These are phyloP conservation scores for Calcarisporium arbuscula DNA, from an alignment of 2,329 filamentous ascomycete genomes.

Conservation along the genomic window DNA sequence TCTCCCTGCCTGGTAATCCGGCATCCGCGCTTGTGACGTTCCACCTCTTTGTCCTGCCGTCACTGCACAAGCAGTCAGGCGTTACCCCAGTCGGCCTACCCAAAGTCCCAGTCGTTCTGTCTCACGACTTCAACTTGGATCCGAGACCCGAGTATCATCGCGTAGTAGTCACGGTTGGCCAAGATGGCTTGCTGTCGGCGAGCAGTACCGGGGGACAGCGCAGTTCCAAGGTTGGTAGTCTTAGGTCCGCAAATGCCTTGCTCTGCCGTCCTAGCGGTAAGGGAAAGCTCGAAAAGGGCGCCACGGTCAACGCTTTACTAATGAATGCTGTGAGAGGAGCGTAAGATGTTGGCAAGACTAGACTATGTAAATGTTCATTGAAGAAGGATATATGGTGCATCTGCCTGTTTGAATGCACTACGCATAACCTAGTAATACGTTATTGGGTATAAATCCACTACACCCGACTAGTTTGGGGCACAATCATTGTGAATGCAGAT, in stretches of 20 bases:
- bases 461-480: too few species aligned
- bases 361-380: too few species aligned
- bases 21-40: slow-evolving; percentile 90
- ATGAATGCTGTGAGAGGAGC: slow-evolving; percentile 50
- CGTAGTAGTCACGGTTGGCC: slow-evolving; percentile 60
- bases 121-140: slow-evolving; percentile 70
- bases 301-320: slow-evolving; percentile 69
- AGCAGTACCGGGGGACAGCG: slow-evolving; percentile 84
- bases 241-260: slow-evolving; percentile 82
- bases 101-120: slow-evolving; percentile 62
- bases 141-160: slow-evolving; percentile 86
- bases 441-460: too few species aligned
- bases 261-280: slow-evolving; percentile 65
- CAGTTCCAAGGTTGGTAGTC: slow-evolving; percentile 82
- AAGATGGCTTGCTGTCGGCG: slow-evolving; percentile 64
- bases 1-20: slow-evolving; percentile 89
- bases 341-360: too few species aligned
- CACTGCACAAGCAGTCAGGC: slow-evolving; percentile 71
- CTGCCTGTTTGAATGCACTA: too few species aligned
- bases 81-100: slow-evolving; percentile 63
- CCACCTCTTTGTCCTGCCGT: slow-evolving; percentile 87
- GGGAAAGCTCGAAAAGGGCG: slow-evolving; percentile 60
- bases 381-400: too few species aligned
- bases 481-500: too few species aligned
- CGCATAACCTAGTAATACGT: too few species aligned